Conservation (phyloP, 1,284 basidiomycete genomes). For the Stereum hirsutum region DNA sequence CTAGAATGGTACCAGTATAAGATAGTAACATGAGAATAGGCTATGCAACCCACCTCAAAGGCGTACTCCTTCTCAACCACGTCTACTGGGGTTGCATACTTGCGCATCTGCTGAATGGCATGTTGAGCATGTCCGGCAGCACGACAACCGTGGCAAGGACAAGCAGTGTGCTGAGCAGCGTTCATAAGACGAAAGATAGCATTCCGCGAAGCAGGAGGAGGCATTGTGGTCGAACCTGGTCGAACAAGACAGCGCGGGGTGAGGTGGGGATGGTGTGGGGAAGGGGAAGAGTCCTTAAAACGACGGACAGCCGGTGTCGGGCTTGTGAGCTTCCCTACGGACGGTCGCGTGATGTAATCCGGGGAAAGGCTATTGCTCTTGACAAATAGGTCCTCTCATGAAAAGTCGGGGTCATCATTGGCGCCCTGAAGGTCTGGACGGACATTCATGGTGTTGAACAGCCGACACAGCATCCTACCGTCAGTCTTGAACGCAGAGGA, state of each 20-base stretch:
- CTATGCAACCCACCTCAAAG: conserved; percentile 65
- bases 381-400: too few relatives aligned
- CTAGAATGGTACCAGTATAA: conserved; percentile 26
- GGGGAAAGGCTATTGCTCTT: too few relatives aligned
- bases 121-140: conserved; percentile 31
- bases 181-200: conserved; percentile 63
- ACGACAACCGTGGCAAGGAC: conserved; percentile 69
- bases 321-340: not conserved
- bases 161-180: conserved; percentile 60
- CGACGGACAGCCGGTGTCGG: not conserved
- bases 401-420: too few relatives aligned
- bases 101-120: conserved; percentile 54
- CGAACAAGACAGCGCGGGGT: conserved; percentile 1
- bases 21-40: not conserved
- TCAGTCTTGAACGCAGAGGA: too few relatives aligned
- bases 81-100: conserved; percentile 81
- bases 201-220: conserved; percentile 38
- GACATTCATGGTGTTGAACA: too few relatives aligned
- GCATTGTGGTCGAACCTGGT: conserved; percentile 28
- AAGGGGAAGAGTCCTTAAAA: conserved; percentile 8
- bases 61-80: conserved; percentile 85
- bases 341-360: not conserved
- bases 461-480: too few relatives aligned
- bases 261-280: too few relatives aligned
- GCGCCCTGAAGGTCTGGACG: too few relatives aligned